Conservation (phyloP, 805 yeast genomes). For the Saccharomyces paradoxus region DNA sequence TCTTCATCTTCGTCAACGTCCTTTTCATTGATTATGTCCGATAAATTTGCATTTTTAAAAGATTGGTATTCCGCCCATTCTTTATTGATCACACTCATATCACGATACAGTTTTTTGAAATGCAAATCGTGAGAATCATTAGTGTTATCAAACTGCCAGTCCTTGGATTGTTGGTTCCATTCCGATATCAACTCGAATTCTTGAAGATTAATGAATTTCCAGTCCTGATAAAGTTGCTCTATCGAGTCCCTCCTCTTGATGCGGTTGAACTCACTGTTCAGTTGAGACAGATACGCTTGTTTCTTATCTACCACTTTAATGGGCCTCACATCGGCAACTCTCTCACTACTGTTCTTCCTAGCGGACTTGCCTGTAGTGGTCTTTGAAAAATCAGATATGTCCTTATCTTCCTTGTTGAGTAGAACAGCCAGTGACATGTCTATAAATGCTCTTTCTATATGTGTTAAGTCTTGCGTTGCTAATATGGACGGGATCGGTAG, state of each 20-base stretch:
- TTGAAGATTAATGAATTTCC: constrained; percentile 30
- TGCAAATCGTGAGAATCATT: constrained; percentile 7
- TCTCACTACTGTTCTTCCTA: neutral
- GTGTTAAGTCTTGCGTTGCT: neutral
- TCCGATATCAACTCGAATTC: constrained; percentile 32
- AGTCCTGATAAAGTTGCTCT: constrained; percentile 27
- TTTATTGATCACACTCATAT: constrained; percentile 14
- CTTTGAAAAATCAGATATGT: constrained; percentile 4
- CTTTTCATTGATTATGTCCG: neutral
- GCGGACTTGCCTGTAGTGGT: neutral
- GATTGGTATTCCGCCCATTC: constrained; percentile 22
- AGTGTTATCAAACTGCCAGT: constrained; percentile 9
- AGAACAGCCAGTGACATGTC: constrained; percentile 27
- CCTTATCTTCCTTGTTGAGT: constrained; percentile 23
- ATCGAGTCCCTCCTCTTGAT: constrained; percentile 19
- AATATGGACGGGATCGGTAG: neutral
- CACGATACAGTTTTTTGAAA: constrained; percentile 13
- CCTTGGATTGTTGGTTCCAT: constrained; percentile 27
- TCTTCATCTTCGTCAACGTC: constrained; percentile 1
- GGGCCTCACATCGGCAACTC: neutral
- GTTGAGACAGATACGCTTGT: constrained; percentile 9
- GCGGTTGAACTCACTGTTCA: constrained; percentile 16
- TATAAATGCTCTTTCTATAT: neutral
- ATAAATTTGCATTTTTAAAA: neutral
- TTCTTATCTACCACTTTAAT: constrained; percentile 1